Base-by-base conservation (phyloP, 495 filamentous ascomycete genomes). In the Aspergillus cavernicola region DNA sequence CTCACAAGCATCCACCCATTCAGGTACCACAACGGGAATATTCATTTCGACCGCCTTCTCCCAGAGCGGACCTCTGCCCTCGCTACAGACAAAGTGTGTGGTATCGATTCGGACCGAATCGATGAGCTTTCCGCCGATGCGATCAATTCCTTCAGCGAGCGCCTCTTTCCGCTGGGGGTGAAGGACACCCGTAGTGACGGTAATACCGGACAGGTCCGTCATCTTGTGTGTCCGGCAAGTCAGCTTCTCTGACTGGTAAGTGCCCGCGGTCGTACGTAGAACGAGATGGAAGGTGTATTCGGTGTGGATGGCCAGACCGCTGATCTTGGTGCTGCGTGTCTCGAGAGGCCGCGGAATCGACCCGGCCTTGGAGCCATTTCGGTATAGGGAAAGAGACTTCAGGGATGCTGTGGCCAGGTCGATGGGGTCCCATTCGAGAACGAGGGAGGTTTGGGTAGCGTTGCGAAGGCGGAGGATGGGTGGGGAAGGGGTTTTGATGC, bases 11-110 rank as follows among this genome's bases (percentile, higher is more conserved):
- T 92, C 85, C 18, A 99, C 80, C 93, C 93, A 99, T 67, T 97
- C 95, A 16, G 95, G 95, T 54, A 91, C 79, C n/a, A 99, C 95
- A 10, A 97, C 89, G 6, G 93, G 93, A 40, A 99, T 95, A 71
- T 97, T 99, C 84, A 93, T 93, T 73, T 97, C 92, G 33, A 90
- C 85, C 12, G 95, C 93, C 67, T 89, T 91, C 71, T 97, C 95
- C 95, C 95, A 99, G 19, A 82, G 76, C 39, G 86, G 78, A 8
- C 93, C 93, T 15, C 91, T 75, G 2, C 92, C 92, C 65, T 99
- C 95, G n/a, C 88, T 92, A 57, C 92, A 97, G 43, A 99, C 92
- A 66, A 97, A 99, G 69, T 99, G 93, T 13, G 93, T 99, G 3
- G 93, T 99, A 62, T 99, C 93, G 54, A 99, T 97, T 47, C 92